Evolutionary conservation across 371 early-diverging fungal species (phyloP), one percentile per base, ranked within the genome.

Genomic region (Apophysomyces variabilis): DNA sequence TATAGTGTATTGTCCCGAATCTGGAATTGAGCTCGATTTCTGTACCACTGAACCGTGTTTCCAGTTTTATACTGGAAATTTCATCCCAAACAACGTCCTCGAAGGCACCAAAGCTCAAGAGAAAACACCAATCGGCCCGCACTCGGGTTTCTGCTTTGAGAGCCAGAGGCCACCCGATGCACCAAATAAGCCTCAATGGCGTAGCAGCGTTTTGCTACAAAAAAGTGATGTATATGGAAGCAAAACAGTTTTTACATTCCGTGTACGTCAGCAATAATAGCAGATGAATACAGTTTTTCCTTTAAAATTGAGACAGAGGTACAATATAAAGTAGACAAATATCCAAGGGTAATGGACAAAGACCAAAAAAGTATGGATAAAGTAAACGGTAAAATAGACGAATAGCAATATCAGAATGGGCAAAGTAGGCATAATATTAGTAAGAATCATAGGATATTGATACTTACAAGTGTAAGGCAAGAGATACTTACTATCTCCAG

Each of bases 21-120:
- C 90, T 5, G 90, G 90, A 13, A 87, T 91, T 61, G 72, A 74
- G 4, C 62, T 93, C 67, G 70, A 78, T 16, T 76, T 91, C 65
- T 67, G 76, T 3, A 89, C 90, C 1, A 85, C 85, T 21, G 89
- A 89, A n/a, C 85, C 89, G 36, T 89, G 90, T 0, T 89, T 93
- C 76, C 92, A 92, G 72, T 73, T 93, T 57, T 93, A 93, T 71
- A 88, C 92, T 6, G 91, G 86, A 47, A 90, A 91, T 60, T 90
- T 75, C 66, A 72, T 90, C 39, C 58, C 73, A 0, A 41, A 69
- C 1, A 65, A 64, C 35, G 66, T 32, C 4, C 66, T 82, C 50
- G 71, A 74, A 18, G 79, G 83, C 64, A 76, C 74, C 43, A 78
- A 78, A n/a, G 64, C 78, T 39, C 83, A 80, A 57, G 68, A 61